Base-by-base conservation (phyloP, 1,139 yeast genomes). In the Yamadazyma blattariae region DNA sequence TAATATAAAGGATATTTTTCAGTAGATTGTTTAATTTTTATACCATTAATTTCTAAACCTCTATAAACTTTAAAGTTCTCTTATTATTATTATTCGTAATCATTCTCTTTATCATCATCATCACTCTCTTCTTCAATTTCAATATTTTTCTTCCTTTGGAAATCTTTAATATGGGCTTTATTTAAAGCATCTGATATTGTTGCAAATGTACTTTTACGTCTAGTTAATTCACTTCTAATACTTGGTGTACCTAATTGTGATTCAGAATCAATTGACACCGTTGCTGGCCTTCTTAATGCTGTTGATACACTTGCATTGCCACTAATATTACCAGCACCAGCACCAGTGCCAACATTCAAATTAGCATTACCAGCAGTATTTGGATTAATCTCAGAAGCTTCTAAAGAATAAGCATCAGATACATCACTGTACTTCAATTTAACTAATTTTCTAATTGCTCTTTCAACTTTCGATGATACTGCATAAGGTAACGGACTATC, bases 401-500 rank as follows among this genome's bases (percentile, higher is more conserved):
- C n/a, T 17, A 13, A 8, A 11, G 14, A 10, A 14, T 26, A 11
- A 11, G n/a, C 15, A 3, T 14, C 29, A 4, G 29, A 12, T 11
- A 15, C 13, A 5, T 17, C 7, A 5, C 7, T 17, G 44, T 67
- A 69, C 34, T 62, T 56, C 39, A 66, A 50, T 18, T 52, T 53
- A n/a, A 67, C 74, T 44, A 70, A 52, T 37, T 55, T 59, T 38
- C 64, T 64, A 29, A 69, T 64, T 2, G 76, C 74, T 21, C 44
- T 46, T 39, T 69, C 71, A 13, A 67, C 71, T 29, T 51, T 56
- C 1, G 42, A 35, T 2, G 67, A 52, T 0, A 77, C 61, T 0
- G 80, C 74, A 48, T 88, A 90, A 0, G 98, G 98, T 36, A 92
- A 63, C 4, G 94, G 87, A 5, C 88, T 67, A 44, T 90, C 96